phyloP scores from a whole-genome alignment of 257 asterid species.

The Solanum tacnaense region DNA sequence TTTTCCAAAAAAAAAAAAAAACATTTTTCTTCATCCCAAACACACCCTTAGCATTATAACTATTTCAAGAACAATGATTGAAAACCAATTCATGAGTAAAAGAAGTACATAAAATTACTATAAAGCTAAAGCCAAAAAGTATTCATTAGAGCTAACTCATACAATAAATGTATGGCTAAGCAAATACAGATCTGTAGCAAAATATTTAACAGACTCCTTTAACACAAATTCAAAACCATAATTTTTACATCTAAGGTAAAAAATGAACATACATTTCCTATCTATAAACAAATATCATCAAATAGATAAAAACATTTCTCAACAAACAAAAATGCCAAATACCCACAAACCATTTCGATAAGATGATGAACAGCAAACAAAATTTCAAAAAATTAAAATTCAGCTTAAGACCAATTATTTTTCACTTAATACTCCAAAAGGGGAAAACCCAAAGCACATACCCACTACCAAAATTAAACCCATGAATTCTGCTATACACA shows the following conservation, averaged over 20 bases:
- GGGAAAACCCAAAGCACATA: neutral
- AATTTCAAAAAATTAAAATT: neutral
- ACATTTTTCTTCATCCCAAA: neutral
- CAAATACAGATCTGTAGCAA: neutral
- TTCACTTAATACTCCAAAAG: neutral
- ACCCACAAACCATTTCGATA: neutral
- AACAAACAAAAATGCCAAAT: neutral
- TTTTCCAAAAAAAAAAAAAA: neutral
- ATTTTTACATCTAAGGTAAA: neutral
- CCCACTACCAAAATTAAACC: neutral
- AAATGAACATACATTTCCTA: neutral
- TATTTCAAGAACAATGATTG: neutral
- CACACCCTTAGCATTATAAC: neutral
- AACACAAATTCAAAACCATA: neutral
- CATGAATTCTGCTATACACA: neutral
- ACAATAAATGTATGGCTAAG: neutral
- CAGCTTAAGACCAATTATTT: neutral
- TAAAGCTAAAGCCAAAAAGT: neutral
- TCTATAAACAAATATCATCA: neutral
- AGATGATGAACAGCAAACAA: neutral
- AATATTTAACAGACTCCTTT: neutral
- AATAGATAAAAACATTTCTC: neutral
- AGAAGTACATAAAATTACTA: neutral
- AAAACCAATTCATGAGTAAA: neutral
- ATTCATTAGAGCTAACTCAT: neutral